These are phyloP conservation scores for Globisporangium takayamanum DNA, from an alignment of 352 stramenopile species.

Conservation along the genomic window DNA sequence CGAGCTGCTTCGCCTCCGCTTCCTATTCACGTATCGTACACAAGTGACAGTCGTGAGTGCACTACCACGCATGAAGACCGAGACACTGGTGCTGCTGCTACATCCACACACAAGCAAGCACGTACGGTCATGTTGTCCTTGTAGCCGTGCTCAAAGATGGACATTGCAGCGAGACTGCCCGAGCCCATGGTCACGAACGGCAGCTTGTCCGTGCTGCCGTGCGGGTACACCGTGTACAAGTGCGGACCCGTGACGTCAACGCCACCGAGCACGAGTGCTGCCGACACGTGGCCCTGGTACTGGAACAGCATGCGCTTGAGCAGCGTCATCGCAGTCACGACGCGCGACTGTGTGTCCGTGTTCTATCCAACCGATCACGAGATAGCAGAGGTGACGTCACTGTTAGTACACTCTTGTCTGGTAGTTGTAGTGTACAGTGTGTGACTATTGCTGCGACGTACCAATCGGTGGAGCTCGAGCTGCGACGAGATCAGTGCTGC, in stretches of 20 bases:
- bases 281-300: conserved; percentile 94
- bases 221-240: conserved; percentile 97
- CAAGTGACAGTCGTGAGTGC: not conserved
- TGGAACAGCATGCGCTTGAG: conserved; percentile 97
- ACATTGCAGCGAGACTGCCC: conserved; percentile 97
- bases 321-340: conserved; percentile 96
- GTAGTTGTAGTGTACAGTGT: not conserved
- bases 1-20: conserved; percentile 93
- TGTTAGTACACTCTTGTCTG: not conserved
- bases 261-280: conserved; percentile 96
- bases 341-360: conserved; percentile 82
- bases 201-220: conserved; percentile 95
- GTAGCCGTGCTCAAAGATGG: conserved; percentile 94
- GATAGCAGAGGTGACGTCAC: not conserved
- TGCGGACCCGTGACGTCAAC: conserved; percentile 94
- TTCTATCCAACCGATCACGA: conserved; percentile 28
- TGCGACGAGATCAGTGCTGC: conserved; percentile 76
- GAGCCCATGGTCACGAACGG: conserved; percentile 98
- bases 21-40: conserved; percentile 38
- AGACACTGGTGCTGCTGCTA: no score
- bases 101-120: no score
- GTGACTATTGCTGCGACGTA: conserved; percentile 26
- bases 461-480: conserved; percentile 93
- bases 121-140: conserved; percentile 90
- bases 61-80: not conserved